Evolutionary conservation across 257 asterid genomes (phyloP).

Genomic region (Mitragyna speciosa): DNA sequence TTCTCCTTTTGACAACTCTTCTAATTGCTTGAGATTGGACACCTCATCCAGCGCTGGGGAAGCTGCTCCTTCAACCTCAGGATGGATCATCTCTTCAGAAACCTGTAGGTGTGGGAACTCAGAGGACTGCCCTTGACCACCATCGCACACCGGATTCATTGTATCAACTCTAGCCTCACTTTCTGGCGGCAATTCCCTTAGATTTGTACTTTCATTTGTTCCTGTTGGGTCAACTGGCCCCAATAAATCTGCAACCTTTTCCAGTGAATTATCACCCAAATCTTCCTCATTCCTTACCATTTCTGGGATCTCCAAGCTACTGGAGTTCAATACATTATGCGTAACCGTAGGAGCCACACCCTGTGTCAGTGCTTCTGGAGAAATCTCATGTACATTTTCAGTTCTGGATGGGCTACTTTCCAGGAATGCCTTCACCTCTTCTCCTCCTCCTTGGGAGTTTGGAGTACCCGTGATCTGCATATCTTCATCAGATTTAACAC

Average conservation of each 20-base stretch:
- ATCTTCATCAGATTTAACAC: constrained; percentile 14
- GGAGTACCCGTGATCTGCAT: not conserved
- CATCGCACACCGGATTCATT: not conserved
- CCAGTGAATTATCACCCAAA: not conserved
- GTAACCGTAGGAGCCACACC: constrained; percentile 8
- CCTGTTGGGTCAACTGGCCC: not conserved
- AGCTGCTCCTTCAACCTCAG: not conserved
- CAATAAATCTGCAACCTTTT: constrained; percentile 7
- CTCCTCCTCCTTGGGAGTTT: constrained; percentile 5
- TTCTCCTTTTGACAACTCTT: constrained; percentile 28
- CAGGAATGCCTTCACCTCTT: not conserved
- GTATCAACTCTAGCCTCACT: not conserved
- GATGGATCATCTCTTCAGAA: not conserved
- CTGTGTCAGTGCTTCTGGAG: constrained; percentile 12
- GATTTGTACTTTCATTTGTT: constrained; percentile 11
- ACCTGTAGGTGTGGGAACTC: constrained; percentile 1
- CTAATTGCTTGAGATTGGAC: not conserved
- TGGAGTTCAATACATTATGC: constrained; percentile 12
- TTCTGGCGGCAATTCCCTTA: constrained; percentile 11
- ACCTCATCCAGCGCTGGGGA: not conserved
- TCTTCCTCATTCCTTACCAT: not conserved
- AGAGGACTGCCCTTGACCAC: not conserved
- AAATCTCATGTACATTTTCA: constrained; percentile 1
- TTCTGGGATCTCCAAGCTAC: constrained; percentile 17
- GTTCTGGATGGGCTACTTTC: constrained; percentile 10